Evolutionary conservation across 495 filamentous ascomycete genomes (phyloP).

Genomic region (Emericellopsis terricola): DNA sequence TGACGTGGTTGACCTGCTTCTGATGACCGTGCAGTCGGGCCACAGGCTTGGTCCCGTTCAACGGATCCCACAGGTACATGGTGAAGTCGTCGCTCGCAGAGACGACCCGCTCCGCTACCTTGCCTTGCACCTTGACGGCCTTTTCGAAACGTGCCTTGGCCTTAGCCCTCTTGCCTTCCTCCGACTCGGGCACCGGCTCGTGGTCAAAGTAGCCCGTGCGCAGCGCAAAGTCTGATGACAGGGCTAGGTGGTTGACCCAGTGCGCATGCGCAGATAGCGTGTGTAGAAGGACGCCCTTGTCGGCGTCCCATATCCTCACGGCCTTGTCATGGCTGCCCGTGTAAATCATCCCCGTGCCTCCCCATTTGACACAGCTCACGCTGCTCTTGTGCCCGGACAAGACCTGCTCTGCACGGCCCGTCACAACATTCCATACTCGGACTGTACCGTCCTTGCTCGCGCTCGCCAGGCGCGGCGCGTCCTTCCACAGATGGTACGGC

Average conservation of each 20-base stretch:
- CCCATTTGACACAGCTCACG: slow-evolving; percentile 88
- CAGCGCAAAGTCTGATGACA: slow-evolving; percentile 86
- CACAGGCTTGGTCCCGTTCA: slow-evolving; percentile 60
- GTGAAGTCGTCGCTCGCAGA: slow-evolving; percentile 86
- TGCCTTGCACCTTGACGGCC: slow-evolving; percentile 62
- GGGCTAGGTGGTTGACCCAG: slow-evolving; percentile 89
- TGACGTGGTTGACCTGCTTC: slow-evolving; percentile 90
- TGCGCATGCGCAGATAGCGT: slow-evolving; percentile 72
- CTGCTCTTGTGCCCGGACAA: slow-evolving; percentile 77
- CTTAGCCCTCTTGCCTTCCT: slow-evolving; percentile 53
- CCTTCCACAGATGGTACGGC: slow-evolving; percentile 74
- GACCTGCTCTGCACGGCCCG: slow-evolving; percentile 59
- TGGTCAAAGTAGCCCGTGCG: slow-evolving; percentile 81
- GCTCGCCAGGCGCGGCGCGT: slow-evolving; percentile 65
- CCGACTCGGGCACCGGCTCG: slow-evolving; percentile 42
- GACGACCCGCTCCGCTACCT: slow-evolving; percentile 70
- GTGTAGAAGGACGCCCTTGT: slow-evolving; percentile 59
- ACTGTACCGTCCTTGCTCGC: slow-evolving; percentile 84
- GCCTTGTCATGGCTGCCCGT: slow-evolving; percentile 66
- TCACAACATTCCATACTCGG: slow-evolving; percentile 71
- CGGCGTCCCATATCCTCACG: slow-evolving; percentile 78
- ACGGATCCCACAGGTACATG: slow-evolving; percentile 90
- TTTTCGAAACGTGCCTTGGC: slow-evolving; percentile 76
- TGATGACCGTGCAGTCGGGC: slow-evolving; percentile 84
- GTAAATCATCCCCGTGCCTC: slow-evolving; percentile 62